phyloP scores from a whole-genome alignment of 2,329 filamentous ascomycete species.

The Talaromyces sp. region DNA sequence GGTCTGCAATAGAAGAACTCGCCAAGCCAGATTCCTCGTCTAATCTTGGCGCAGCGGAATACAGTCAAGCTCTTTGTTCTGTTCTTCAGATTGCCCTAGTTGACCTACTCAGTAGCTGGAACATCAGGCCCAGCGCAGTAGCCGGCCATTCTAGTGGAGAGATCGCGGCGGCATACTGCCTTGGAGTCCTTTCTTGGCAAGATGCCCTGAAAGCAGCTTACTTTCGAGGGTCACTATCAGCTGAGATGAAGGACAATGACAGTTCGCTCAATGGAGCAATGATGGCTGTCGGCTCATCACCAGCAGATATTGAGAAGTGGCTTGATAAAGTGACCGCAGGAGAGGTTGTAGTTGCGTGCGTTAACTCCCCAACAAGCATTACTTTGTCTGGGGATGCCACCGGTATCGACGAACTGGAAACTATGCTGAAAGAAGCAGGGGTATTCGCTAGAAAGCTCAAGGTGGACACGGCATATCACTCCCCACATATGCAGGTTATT shows the following conservation, averaged over 20 bases:
- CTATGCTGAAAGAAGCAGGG: slow-evolving; percentile 15
- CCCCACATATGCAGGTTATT: slow-evolving; percentile 24
- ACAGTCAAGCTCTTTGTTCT: slow-evolving; percentile 5
- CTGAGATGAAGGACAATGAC: slow-evolving; percentile 24
- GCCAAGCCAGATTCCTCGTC: background rate
- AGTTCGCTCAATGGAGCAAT: slow-evolving; percentile 40
- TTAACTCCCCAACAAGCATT: slow-evolving; percentile 24
- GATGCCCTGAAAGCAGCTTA: slow-evolving; percentile 44
- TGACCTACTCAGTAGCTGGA: slow-evolving; percentile 40
- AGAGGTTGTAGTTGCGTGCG: slow-evolving; percentile 26
- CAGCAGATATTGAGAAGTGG: slow-evolving; percentile 17
- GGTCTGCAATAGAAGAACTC: background rate
- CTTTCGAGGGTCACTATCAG: slow-evolving; percentile 28
- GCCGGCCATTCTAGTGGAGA: slow-evolving; percentile 46
- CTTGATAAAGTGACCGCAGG: slow-evolving; percentile 14
- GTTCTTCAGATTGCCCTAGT: slow-evolving; percentile 43
- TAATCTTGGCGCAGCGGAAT: background rate
- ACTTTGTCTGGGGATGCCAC: slow-evolving; percentile 21
- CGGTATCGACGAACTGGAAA: slow-evolving; percentile 16
- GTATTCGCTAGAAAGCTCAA: slow-evolving; percentile 22
- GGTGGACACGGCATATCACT: slow-evolving; percentile 27
- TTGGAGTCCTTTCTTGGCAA: slow-evolving; percentile 28
- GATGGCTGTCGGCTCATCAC: slow-evolving; percentile 45
- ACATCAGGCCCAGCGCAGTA: slow-evolving; percentile 35
- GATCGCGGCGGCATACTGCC: slow-evolving; percentile 44